phyloP scores from a whole-genome alignment of 768 basidiomycete species.

The Rhizopogon vinicolor region DNA sequence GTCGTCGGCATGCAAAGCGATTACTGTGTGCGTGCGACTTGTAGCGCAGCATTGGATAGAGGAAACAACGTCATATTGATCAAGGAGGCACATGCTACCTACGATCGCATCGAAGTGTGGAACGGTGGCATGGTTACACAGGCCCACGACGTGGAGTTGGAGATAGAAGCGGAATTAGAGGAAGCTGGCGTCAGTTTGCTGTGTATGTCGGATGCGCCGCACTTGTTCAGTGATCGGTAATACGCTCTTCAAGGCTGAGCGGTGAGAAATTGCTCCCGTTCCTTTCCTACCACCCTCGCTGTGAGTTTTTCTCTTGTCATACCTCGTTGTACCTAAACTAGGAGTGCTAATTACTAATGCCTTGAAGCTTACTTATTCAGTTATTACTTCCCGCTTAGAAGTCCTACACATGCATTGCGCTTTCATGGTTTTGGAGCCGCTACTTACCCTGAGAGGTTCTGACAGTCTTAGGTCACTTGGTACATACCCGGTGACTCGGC shows the following conservation, averaged over 20 bases:
- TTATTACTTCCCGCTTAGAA: not conserved
- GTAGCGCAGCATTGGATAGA: constrained; percentile 53
- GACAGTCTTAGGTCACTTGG: too few species aligned
- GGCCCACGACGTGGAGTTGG: constrained; percentile 47
- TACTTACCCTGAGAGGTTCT: too few species aligned
- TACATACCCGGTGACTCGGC: too few species aligned
- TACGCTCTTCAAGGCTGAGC: not conserved
- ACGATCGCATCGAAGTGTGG: constrained; percentile 59
- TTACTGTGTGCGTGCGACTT: constrained; percentile 54
- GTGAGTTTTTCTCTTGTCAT: not conserved
- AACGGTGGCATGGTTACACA: constrained; percentile 52
- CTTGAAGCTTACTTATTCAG: not conserved
- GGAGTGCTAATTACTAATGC: not conserved
- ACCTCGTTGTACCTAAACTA: not conserved
- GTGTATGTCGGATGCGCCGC: constrained; percentile 61
- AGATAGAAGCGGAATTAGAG: constrained; percentile 64
- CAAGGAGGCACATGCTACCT: constrained; percentile 61
- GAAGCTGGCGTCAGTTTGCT: constrained; percentile 62
- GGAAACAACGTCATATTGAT: constrained; percentile 67
- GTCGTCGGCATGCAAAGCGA: constrained; percentile 68
- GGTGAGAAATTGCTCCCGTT: not conserved
- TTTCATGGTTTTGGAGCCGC: not conserved
- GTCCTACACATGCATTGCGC: too few species aligned
- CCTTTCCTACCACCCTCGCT: not conserved
- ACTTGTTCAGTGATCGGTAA: constrained; percentile 55